Percentiles rank a stretch among this genome's conserved stretches.
Conservation (phyloP, 495 filamentous ascomycete genomes). For the Aspergillus cristatus region DNA sequence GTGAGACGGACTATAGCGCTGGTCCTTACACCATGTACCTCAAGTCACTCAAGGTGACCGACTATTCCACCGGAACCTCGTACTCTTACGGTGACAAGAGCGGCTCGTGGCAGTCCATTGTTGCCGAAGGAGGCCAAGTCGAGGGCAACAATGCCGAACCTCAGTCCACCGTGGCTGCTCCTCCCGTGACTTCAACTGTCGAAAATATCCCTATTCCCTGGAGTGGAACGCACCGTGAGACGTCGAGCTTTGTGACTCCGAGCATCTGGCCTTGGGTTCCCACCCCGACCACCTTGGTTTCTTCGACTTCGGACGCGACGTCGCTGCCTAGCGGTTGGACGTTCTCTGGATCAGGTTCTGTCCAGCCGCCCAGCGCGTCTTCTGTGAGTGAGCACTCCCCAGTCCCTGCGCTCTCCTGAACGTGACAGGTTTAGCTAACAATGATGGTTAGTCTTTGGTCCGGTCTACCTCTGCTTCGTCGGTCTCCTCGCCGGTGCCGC, state of each 20-base stretch:
- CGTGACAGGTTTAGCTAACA: too few relatives aligned
- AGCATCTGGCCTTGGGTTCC: conserved; percentile 56
- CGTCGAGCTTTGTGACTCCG: conserved; percentile 39
- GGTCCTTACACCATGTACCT: conserved; percentile 85
- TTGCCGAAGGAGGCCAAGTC: conserved; percentile 61
- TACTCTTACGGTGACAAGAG: conserved; percentile 72
- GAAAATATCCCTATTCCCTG: conserved; percentile 51
- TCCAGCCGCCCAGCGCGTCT: conserved; percentile 35
- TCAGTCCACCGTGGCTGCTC: conserved; percentile 32
- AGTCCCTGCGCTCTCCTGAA: not conserved
- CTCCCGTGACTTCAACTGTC: conserved; percentile 46
- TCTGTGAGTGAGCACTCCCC: conserved; percentile 42
- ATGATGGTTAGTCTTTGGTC: conserved; percentile 32
- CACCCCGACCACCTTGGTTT: conserved; percentile 29
- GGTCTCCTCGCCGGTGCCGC: conserved; percentile 37
- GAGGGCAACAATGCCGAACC: conserved; percentile 40
- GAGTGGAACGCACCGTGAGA: conserved; percentile 53
- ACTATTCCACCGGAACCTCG: conserved; percentile 81
- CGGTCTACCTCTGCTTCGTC: conserved; percentile 38
- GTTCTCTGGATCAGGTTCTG: conserved; percentile 58
- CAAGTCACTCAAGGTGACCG: conserved; percentile 63
- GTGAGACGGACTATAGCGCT: conserved; percentile 64
- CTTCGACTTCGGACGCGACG: conserved; percentile 31
- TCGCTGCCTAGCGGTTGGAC: conserved; percentile 65
- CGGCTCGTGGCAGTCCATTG: conserved; percentile 74